A percentile compares a stretch with the other conserved stretches of the same genome.
Evolutionary conservation across 1,284 basidiomycete species (phyloP).

Genomic region (Irpex sp.): DNA sequence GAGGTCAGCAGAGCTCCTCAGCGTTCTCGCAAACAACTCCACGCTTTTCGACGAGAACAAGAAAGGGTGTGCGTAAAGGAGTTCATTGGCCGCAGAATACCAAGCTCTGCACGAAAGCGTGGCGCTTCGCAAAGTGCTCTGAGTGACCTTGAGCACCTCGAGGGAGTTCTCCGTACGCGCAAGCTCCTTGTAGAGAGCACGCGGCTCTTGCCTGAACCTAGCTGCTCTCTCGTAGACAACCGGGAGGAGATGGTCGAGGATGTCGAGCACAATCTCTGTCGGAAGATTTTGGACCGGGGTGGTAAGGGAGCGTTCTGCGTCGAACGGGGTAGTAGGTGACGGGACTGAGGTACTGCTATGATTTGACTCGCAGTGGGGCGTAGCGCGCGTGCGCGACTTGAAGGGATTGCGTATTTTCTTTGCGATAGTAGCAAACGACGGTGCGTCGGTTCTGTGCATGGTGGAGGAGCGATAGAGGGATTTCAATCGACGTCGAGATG

Average conservation of each 20-base stretch:
- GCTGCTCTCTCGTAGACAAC: constrained; percentile 5
- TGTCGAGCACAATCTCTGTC: constrained; percentile 9
- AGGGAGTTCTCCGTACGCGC: background rate
- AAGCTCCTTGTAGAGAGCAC: constrained; percentile 7
- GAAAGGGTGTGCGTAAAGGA: constrained; percentile 10
- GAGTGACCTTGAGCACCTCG: constrained; percentile 5
- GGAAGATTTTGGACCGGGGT: constrained; percentile 11
- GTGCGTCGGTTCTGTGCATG: constrained; percentile 8
- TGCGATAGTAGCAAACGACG: constrained; percentile 1
- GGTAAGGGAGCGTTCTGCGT: constrained; percentile 6
- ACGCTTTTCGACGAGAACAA: constrained; percentile 1
- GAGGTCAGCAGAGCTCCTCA: background rate
- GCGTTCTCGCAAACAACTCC: constrained; percentile 3
- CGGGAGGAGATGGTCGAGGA: constrained; percentile 10
- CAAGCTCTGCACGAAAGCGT: constrained; percentile 7
- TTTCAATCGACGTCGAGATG: background rate
- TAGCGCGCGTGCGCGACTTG: constrained; percentile 1
- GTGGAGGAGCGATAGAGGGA: background rate
- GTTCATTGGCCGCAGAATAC: constrained; percentile 7
- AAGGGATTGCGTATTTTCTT: constrained; percentile 1
- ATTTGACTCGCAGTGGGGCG: constrained; percentile 3
- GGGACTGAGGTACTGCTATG: constrained; percentile 9
- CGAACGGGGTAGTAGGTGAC: background rate
- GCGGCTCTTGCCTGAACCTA: constrained; percentile 2
- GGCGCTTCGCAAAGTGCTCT: constrained; percentile 1